Evolutionary conservation across 2,329 filamentous ascomycete species (phyloP).

Genomic region (Penicillium sp.): DNA sequence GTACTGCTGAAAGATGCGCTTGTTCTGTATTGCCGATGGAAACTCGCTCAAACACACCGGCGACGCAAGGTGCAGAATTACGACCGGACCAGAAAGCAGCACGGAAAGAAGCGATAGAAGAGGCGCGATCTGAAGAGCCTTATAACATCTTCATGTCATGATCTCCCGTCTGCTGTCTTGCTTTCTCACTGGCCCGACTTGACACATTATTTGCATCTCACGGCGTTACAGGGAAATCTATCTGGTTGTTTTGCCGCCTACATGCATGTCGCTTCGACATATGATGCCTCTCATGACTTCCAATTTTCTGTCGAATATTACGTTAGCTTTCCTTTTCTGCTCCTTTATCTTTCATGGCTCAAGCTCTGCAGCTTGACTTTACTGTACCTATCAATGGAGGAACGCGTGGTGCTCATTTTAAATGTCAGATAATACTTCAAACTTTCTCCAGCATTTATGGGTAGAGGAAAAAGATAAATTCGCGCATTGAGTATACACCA

Average conservation of each 20-base stretch:
- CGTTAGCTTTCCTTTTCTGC: background rate
- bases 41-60: constrained; percentile 49
- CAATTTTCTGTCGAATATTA: constrained; percentile 14
- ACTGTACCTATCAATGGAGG: background rate
- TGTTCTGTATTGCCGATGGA: constrained; percentile 59
- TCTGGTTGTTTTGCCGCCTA: constrained; percentile 10
- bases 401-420: background rate
- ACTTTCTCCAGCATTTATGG: too few relatives aligned
- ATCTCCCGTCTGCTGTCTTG: background rate
- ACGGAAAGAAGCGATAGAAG: constrained; percentile 21
- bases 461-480: background rate
- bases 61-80: constrained; percentile 51
- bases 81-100: constrained; percentile 44
- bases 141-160: background rate
- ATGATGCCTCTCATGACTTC: constrained; percentile 20
- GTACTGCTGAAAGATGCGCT: constrained; percentile 76
- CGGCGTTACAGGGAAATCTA: constrained; percentile 20
- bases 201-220: constrained; percentile 18
- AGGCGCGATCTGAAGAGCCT: background rate
- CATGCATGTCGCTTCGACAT: constrained; percentile 12
- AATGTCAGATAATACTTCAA: background rate
- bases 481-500: background rate
- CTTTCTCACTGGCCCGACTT: constrained; percentile 1
- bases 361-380: background rate
- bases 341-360: background rate